Percentiles rank a stretch among this genome's conserved stretches.
Conservation (phyloP, 1,284 basidiomycete genomes). For the Tetrapyrgos nigripes region DNA sequence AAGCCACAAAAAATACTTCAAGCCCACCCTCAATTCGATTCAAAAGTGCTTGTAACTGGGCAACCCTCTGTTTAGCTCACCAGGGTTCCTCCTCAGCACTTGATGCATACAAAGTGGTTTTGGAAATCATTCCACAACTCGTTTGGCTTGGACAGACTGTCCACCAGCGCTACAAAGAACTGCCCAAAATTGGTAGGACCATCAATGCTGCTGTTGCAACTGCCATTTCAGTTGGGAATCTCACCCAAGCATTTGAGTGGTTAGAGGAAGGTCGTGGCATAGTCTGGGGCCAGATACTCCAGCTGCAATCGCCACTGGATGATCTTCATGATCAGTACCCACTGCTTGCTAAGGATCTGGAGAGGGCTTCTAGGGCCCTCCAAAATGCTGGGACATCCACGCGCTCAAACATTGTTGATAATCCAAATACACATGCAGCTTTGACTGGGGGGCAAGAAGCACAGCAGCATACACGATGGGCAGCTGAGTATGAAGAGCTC, state of each 20-base stretch:
- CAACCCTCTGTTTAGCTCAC: not conserved
- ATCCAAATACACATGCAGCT: too few species aligned
- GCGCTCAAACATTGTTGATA: too few species aligned
- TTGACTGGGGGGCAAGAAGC: too few species aligned
- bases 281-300: too few species aligned
- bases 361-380: not conserved
- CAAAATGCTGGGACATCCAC: not conserved
- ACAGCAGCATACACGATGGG: too few species aligned
- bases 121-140: constrained; percentile 9
- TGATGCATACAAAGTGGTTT: too few species aligned
- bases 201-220: constrained; percentile 9
- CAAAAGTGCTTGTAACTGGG: not conserved
- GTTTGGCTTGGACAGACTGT: constrained; percentile 14
- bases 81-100: not conserved
- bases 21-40: not conserved
- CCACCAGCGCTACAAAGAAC: not conserved
- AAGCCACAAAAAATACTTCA: not conserved
- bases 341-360: constrained; percentile 17
- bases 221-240: constrained; percentile 8
- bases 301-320: constrained; percentile 24
- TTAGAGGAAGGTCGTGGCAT: constrained; percentile 26
- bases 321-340: constrained; percentile 16
- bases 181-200: not conserved
- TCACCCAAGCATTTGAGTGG: constrained; percentile 25
- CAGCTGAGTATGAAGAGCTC: constrained; percentile 15